A percentile compares a stretch with the other conserved stretches of the same genome.
Conservation (phyloP, 2,329 filamentous ascomycete genomes). For the Stachybotrys elegans region DNA sequence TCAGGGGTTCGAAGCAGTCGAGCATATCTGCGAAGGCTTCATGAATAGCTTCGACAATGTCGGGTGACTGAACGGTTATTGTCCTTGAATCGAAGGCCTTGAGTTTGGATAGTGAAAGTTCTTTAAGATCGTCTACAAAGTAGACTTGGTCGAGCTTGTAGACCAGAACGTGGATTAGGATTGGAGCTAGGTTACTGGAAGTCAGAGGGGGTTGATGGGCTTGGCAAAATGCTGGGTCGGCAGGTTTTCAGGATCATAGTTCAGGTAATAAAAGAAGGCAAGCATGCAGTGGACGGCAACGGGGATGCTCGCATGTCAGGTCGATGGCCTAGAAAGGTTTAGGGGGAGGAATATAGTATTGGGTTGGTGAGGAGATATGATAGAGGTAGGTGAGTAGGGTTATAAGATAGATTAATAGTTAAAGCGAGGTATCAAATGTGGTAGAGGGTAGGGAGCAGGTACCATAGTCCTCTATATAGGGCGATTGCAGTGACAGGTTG, state of each 20-base stretch:
- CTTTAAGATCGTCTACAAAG: neutral
- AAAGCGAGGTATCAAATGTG: no score
- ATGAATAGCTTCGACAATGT: neutral
- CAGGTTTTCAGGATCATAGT: neutral
- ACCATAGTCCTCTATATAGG: no score
- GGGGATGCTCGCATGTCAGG: neutral
- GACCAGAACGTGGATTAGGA: neutral
- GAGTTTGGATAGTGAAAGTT: neutral
- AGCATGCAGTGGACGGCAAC: neutral
- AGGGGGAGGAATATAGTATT: neutral
- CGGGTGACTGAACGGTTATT: neutral
- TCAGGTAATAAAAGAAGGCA: neutral
- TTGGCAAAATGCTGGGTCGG: neutral
- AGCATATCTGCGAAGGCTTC: neutral
- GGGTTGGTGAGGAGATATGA: no score
- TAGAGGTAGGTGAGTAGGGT: no score
- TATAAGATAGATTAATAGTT: no score
- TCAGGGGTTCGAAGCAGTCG: neutral
- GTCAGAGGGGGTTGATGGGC: neutral
- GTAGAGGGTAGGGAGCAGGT: no score
- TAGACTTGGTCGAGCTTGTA: neutral
- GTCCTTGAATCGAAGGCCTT: neutral
- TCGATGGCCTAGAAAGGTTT: neutral
- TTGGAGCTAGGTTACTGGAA: neutral
- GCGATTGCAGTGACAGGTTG: no score